Evolutionary conservation across 2,329 filamentous ascomycete species (phyloP).

Genomic region (Ramularia collo-cygni): DNA sequence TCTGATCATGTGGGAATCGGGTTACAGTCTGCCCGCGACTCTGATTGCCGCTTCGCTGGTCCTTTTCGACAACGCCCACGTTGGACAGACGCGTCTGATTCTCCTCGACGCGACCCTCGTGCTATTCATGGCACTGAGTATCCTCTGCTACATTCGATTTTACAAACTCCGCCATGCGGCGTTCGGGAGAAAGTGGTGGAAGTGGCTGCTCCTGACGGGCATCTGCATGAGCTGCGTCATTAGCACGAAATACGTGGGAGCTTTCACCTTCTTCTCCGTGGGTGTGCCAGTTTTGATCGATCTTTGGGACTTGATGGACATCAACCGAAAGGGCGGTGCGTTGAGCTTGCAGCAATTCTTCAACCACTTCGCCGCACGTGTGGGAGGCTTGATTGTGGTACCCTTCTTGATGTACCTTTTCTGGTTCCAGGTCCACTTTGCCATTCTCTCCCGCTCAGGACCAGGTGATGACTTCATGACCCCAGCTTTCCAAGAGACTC

Average conservation of each 20-base stretch:
- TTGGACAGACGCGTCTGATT: conserved; percentile 92
- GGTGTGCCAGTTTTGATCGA: conserved; percentile 91
- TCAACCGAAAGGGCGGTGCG: conserved; percentile 77
- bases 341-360: conserved; percentile 71
- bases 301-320: conserved; percentile 86
- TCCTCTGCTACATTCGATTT: conserved; percentile 92
- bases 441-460: conserved; percentile 78
- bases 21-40: conserved; percentile 90
- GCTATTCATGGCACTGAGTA: conserved; percentile 90
- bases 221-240: conserved; percentile 95
- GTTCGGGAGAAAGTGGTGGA: conserved; percentile 98
- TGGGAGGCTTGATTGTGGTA: conserved; percentile 78
- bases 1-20: conserved; percentile 99
- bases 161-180: conserved; percentile 89
- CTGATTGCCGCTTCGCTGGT: conserved; percentile 78
- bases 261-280: conserved; percentile 95
- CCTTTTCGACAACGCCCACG: conserved; percentile 94
- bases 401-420: conserved; percentile 98
- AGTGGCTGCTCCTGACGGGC: conserved; percentile 93
- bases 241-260: conserved; percentile 94
- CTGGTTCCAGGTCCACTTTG: conserved; percentile 99
- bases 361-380: conserved; percentile 84
- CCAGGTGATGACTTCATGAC: conserved; percentile 99
- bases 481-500: conserved; percentile 93
- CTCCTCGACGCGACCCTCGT: conserved; percentile 90